Conservation (phyloP, 1,284 basidiomycete species). For the Blastosporella zonata region DNA sequence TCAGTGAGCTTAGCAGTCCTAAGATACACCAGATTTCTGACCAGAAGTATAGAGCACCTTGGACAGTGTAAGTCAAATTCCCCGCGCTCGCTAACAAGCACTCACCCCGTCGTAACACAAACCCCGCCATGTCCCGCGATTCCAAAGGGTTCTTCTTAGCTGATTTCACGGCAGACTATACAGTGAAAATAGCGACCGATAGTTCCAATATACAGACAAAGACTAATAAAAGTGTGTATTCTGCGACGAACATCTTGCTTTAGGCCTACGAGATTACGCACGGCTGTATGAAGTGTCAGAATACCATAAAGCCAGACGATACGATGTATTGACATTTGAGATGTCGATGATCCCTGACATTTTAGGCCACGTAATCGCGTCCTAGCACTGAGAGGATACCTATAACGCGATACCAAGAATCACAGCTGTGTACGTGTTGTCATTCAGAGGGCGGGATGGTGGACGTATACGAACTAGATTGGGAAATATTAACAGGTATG, state of each 20-base stretch:
- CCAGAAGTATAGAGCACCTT: conserved; percentile 17
- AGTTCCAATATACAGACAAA: conserved; percentile 15
- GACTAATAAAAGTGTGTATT: conserved; percentile 14
- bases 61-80: not conserved
- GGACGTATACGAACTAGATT: too few relatives aligned
- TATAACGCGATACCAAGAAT: conserved; percentile 16
- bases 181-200: conserved; percentile 12
- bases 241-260: not conserved
- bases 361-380: conserved; percentile 13
- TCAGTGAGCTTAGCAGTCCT: not conserved
- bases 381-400: conserved; percentile 15
- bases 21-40: not conserved
- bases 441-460: too few relatives aligned
- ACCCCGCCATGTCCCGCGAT: not conserved
- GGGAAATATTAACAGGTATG: too few relatives aligned
- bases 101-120: conserved; percentile 14
- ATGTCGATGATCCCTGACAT: conserved; percentile 12
- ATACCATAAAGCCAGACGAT: not conserved
- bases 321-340: conserved; percentile 9
- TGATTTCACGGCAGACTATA: conserved; percentile 4
- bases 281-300: conserved; percentile 1
- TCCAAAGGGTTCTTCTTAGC: not conserved
- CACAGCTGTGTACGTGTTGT: conserved; percentile 9
- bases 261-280: not conserved
- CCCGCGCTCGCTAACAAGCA: too few relatives aligned